phyloP scores from a whole-genome alignment of 2,329 filamentous ascomycete genomes.

The Venturia nashicola region DNA sequence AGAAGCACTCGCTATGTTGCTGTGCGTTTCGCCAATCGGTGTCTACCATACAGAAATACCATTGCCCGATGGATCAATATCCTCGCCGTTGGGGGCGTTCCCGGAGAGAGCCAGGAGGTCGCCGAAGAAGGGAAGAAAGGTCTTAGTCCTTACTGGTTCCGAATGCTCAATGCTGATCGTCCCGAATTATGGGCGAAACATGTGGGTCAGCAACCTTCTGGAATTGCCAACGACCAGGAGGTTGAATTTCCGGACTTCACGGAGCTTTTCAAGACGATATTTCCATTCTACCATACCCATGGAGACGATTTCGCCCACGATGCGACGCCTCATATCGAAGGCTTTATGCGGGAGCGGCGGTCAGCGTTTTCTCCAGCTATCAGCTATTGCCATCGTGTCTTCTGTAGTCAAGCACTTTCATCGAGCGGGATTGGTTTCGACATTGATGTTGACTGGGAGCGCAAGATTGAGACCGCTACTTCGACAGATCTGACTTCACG shows the following conservation, averaged over 20 bases:
- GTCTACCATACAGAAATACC: slow-evolving; percentile 66
- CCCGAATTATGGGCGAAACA: slow-evolving; percentile 6
- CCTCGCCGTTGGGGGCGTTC: slow-evolving; percentile 57
- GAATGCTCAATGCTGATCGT: slow-evolving; percentile 38
- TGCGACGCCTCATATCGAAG: slow-evolving; percentile 17
- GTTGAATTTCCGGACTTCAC: slow-evolving; percentile 2
- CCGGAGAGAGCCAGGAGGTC: slow-evolving; percentile 65
- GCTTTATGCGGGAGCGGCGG: slow-evolving; percentile 22
- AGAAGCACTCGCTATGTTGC: slow-evolving; percentile 70
- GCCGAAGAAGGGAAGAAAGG: slow-evolving; percentile 83
- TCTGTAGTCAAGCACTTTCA: slow-evolving; percentile 44
- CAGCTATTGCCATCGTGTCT: slow-evolving; percentile 52
- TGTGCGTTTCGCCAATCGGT: slow-evolving; percentile 82
- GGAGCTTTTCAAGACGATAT: slow-evolving; percentile 4
- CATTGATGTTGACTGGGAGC: slow-evolving; percentile 73
- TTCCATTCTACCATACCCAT: slow-evolving; percentile 13
- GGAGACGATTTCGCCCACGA: slow-evolving; percentile 13
- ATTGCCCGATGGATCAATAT: slow-evolving; percentile 81
- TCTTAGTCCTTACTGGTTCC: slow-evolving; percentile 66
- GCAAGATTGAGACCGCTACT: slow-evolving; percentile 60
- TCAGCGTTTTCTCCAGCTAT: slow-evolving; percentile 57
- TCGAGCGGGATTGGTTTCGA: slow-evolving; percentile 33
- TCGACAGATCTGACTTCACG: slow-evolving; percentile 57
- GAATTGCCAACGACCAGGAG: background rate
- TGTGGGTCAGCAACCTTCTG: background rate